Base-by-base conservation (phyloP, 352 stramenopile genomes). In the Phytophthora uliginosa region DNA sequence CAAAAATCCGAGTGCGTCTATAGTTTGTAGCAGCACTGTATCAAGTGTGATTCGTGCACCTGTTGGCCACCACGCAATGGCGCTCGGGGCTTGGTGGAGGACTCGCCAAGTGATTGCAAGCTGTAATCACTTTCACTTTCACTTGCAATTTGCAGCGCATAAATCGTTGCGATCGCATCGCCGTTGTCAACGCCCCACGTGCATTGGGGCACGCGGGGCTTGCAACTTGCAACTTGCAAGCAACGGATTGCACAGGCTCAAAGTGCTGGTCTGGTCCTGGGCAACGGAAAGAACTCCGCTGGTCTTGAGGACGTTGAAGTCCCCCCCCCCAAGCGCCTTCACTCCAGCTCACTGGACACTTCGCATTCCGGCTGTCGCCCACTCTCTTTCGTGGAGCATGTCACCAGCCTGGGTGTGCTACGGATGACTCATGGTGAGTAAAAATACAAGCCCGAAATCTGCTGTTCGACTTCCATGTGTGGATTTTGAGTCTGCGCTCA, bases 1-100 rank as follows among this genome's bases (percentile, higher is more conserved):
- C 26, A 31, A 31, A 31, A 31, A 31, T 31, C 26, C 26, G 26
- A 31, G 26, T 31, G 26, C 26, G 26, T 2, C 26, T 31, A 31
- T 31, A 31, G 26, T 31, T 31, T 31, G 26, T 31, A 31, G 26
- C 26, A 31, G 26, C 26, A 31, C 66, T 52, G 63, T 69, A 40
- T 51, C 38, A 63, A 51, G 52, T 22, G 24, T 53, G 47, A 38
- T 47, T 42, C 54, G 48, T 57, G 51, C 51, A 57, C 51, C 26
- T 57, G 24, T 57, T 7, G 50, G 9, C n/a, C 45, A 52, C 45
- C 45, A 26, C 45, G n/a, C 18, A 52, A 26, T 52, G 12, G 36
- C 36, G 36, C 28, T 17, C 36, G 36, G 12, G 40, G 40, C 40
- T 48, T 48, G 40, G 17, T 22, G 12, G 40, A 48, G 40, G 40